Percentiles rank a stretch among this genome's conserved stretches.
These are phyloP conservation scores for Chenopodium berlandieri DNA, from an alignment of 148 eudicot species.

Conservation along the genomic window DNA sequence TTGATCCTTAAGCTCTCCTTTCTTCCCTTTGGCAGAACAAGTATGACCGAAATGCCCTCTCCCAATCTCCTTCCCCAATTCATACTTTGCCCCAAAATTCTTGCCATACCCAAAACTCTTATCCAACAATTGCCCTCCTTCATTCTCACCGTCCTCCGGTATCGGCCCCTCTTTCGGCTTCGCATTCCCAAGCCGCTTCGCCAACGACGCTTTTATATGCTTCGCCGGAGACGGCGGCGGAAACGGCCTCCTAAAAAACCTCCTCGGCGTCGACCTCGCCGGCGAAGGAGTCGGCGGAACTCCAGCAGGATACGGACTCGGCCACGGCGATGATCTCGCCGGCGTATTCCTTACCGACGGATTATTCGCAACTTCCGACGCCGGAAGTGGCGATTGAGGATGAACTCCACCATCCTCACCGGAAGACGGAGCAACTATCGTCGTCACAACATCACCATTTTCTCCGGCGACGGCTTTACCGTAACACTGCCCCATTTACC, in stretches of 20 bases:
- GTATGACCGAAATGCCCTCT: conserved; percentile 79
- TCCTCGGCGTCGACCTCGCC: conserved; percentile 68
- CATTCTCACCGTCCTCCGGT: conserved; percentile 42
- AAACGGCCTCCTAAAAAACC: conserved; percentile 51
- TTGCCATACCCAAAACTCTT: conserved; percentile 61
- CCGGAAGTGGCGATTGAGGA: conserved; percentile 50
- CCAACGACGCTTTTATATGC: conserved; percentile 65
- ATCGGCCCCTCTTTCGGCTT: conserved; percentile 49
- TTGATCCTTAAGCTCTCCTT: conserved; percentile 52
- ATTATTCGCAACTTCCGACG: conserved; percentile 30
- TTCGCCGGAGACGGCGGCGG: conserved; percentile 79
- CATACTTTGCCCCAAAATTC: conserved; percentile 60
- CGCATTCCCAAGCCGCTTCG: conserved; percentile 46
- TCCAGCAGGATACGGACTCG: conserved; percentile 63
- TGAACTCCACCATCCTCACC: conserved; percentile 10
- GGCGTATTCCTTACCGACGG: conserved; percentile 45
- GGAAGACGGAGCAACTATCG: conserved; percentile 16
- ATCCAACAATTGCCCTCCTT: conserved; percentile 33
- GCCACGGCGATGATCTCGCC: conserved; percentile 54
- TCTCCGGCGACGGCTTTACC: conserved; percentile 51
- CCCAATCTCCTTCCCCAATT: conserved; percentile 64
- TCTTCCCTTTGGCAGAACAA: conserved; percentile 48
- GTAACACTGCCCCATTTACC: conserved; percentile 70
- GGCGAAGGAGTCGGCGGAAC: conserved; percentile 76
- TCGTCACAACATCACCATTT: conserved; percentile 14